A percentile compares a stretch with the other conserved stretches of the same genome.
These are phyloP conservation scores for Trichophaea hybrida DNA, from an alignment of 2,329 filamentous ascomycete genomes.

Conservation along the genomic window DNA sequence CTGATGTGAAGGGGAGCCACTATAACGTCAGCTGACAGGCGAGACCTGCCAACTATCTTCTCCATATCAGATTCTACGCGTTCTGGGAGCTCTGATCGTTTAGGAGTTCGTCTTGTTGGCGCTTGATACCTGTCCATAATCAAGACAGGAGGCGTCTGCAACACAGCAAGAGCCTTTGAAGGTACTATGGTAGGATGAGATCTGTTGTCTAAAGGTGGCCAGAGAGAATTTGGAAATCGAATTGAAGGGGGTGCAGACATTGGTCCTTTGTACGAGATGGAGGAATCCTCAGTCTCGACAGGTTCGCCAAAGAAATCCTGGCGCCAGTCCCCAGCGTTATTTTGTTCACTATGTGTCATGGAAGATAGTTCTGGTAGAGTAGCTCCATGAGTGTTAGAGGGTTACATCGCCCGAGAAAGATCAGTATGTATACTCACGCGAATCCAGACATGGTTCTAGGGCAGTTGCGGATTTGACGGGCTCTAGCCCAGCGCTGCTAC, in stretches of 20 bases:
- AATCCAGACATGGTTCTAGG: conserved; percentile 45
- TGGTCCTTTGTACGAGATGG: not conserved
- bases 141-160: not conserved
- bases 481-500: conserved; percentile 49
- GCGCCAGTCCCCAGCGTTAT: conserved; percentile 17
- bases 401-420: not conserved
- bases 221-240: not conserved
- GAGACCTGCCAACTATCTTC: not conserved
- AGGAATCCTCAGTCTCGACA: no score
- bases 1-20: not conserved
- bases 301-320: conserved; percentile 13
- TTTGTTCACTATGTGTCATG: conserved; percentile 35
- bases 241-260: not conserved
- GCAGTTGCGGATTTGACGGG: conserved; percentile 39
- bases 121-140: not conserved
- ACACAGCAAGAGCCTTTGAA: not conserved
- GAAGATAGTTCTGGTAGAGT: conserved; percentile 12
- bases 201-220: no score
- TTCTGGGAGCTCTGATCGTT: not conserved
- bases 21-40: not conserved
- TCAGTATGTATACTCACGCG: conserved; percentile 40
- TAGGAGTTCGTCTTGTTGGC: not conserved
- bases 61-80: not conserved
- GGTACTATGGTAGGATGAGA: not conserved
- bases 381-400: not conserved